Percentiles rank a stretch among this genome's conserved stretches.
Evolutionary conservation across 2,329 filamentous ascomycete species (phyloP).

Genomic region (Trichoderma sp.): DNA sequence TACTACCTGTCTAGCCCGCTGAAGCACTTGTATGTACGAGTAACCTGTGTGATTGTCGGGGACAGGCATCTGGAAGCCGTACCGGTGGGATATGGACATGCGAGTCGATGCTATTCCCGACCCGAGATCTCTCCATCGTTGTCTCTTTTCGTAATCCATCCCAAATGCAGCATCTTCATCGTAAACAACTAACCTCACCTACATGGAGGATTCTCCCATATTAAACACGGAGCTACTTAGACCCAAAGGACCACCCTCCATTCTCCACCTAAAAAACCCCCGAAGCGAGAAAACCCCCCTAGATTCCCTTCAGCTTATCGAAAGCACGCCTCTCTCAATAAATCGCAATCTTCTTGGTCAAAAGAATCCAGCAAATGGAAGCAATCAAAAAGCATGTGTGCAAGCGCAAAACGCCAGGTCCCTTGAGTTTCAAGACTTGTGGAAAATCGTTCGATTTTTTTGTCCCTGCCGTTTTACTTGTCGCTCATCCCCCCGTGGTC

Average conservation of each 20-base stretch:
- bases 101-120: neutral
- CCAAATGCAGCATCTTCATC: neutral
- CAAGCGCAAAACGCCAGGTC: neutral
- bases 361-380: neutral
- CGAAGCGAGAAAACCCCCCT: neutral
- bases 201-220: neutral
- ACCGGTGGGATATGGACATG: neutral
- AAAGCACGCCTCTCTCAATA: neutral
- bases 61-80: neutral
- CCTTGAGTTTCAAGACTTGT: conserved; percentile 18
- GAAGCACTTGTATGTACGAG: neutral
- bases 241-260: neutral
- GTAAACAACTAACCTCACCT: neutral
- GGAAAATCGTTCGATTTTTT: conserved; percentile 27
- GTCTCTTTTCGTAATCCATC: neutral
- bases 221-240: neutral
- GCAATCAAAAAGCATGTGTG: too few relatives aligned
- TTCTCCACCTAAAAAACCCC: neutral
- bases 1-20: neutral
- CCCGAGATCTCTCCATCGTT: neutral
- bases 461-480: conserved; percentile 1
- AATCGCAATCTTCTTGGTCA: too few relatives aligned
- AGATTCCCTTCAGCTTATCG: neutral
- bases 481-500: neutral
- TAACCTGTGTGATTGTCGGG: neutral